Base-by-base conservation (phyloP, 106 monocot genomes). In the Dioscorea alata region DNA sequence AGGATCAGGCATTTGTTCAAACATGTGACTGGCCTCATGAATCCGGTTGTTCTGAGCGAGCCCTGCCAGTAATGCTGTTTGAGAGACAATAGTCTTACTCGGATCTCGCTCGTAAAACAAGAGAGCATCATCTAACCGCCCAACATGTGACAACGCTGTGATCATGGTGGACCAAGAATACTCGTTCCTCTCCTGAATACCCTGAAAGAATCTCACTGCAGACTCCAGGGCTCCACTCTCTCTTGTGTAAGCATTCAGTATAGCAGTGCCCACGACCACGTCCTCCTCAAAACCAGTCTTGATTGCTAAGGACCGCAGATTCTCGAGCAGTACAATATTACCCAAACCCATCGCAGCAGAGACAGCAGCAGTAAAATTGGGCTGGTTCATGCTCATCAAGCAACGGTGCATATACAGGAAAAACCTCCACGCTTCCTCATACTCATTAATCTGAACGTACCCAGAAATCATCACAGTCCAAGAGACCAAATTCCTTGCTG, bases 381-480 rank as follows among this genome's bases (percentile, higher is more conserved):
- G 49, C 64, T 82, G 84, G 58, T 91, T 86, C 12, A 81, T 76
- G 15, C 49, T 57, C 59, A 77, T 2, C 42, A 78, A 78, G 23
- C 56, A 48, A 16, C 66, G 15, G 13, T 52, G 64, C 84, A 91
- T 84, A 42, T 18, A 33, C 19, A 13, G 17, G 48, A 84, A 84
- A 13, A 74, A 17, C 8, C 52, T 25, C 86, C 81, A 91, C 0
- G 76, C 86, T 48, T 77, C 75, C 0, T n/a, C 15, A 54, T 78
- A 81, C 6, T 82, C 17, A 33, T 67, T 51, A 12, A 84, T 61
- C 74, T 63, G 81, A 42, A 75, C 84, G 73, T 84, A 84, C 33
- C 90, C 90, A 24, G 90, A 82, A 10, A 91, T 82, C 84, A 91
- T 79, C 20, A 91, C 79, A 0, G 90, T 84, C 82, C 89, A 89